These are phyloP conservation scores for Xylaria flabelliformis DNA, from an alignment of 495 filamentous ascomycete species.

Conservation along the genomic window DNA sequence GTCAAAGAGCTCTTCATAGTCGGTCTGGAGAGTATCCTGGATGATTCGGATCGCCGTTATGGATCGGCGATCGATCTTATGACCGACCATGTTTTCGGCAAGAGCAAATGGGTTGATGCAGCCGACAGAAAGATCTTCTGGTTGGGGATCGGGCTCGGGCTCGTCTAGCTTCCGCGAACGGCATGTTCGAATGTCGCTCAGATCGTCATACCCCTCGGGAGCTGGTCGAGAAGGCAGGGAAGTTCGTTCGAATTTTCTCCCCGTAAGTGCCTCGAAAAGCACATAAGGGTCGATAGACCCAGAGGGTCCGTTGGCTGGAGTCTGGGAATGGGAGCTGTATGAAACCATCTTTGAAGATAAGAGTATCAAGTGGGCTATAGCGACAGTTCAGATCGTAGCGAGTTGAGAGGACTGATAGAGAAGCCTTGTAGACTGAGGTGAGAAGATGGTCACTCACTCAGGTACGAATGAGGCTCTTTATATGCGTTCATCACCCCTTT, in stretches of 20 bases:
- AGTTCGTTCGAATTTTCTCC: constrained; percentile 36
- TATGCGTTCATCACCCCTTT: neutral
- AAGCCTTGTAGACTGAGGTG: constrained; percentile 4
- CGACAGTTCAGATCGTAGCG: neutral
- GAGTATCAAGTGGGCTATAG: neutral
- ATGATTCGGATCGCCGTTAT: constrained; percentile 37
- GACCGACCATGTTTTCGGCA: constrained; percentile 46
- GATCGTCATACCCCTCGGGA: constrained; percentile 37
- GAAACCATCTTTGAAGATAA: constrained; percentile 36
- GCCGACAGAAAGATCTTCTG: constrained; percentile 43
- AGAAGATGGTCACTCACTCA: neutral
- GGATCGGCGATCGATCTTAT: constrained; percentile 40
- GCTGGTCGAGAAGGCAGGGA: constrained; percentile 32
- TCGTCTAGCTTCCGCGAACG: constrained; percentile 30
- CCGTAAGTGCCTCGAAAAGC: constrained; percentile 45
- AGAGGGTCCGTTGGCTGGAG: constrained; percentile 22
- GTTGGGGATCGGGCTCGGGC: constrained; percentile 43
- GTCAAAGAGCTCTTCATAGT: constrained; percentile 53
- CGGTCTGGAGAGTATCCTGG: constrained; percentile 46
- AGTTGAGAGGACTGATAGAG: neutral
- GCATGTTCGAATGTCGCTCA: constrained; percentile 28
- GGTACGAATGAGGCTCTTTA: constrained; percentile 7
- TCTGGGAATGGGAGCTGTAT: constrained; percentile 29
- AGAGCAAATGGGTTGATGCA: constrained; percentile 50
- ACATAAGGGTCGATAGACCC: constrained; percentile 46